Evolutionary conservation across 192 early-diverging fungal species (phyloP).

Genomic region (Radiomyces spectabilis): DNA sequence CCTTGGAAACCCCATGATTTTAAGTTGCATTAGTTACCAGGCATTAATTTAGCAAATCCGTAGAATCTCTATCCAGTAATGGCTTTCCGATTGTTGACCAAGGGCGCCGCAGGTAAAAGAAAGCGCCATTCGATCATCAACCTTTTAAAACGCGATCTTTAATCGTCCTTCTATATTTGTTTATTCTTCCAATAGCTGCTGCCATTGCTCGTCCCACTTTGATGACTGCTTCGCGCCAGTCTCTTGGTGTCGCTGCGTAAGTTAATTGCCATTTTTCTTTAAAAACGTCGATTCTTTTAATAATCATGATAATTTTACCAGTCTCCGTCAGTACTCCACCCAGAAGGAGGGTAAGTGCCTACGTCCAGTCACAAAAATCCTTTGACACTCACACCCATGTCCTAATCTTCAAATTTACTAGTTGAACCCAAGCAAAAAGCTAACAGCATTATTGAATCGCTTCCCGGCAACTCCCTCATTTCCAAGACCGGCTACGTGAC

Average conservation of each 20-base stretch:
- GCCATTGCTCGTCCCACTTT: slow-evolving; percentile 19
- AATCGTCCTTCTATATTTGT: not conserved
- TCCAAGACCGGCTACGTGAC: slow-evolving; percentile 89
- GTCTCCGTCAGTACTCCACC: slow-evolving; percentile 20
- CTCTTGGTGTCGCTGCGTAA: slow-evolving; percentile 24
- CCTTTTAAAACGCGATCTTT: not conserved
- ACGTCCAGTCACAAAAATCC: too few relatives aligned
- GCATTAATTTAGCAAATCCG: too few relatives aligned
- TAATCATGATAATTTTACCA: not conserved
- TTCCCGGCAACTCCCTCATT: slow-evolving; percentile 83
- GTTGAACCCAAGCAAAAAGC: slow-evolving; percentile 73
- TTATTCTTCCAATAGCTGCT: slow-evolving; percentile 7
- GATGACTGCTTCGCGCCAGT: slow-evolving; percentile 20
- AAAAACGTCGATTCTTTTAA: not conserved
- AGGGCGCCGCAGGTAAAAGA: slow-evolving; percentile 25
- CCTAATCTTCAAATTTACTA: slow-evolving; percentile 20
- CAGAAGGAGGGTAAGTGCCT: slow-evolving; percentile 13
- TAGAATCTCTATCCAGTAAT: too few relatives aligned
- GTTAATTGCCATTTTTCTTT: not conserved
- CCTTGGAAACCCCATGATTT: too few relatives aligned
- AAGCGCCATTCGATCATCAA: not conserved
- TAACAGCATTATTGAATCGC: slow-evolving; percentile 82
- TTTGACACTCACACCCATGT: not conserved
- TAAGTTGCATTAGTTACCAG: too few relatives aligned
- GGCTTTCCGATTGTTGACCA: slow-evolving; percentile 31